Evolutionary conservation across 2,329 filamentous ascomycete genomes (phyloP), one percentile per base, ranked within the genome.

Genomic region (Pseudogymnoascus sp.): DNA sequence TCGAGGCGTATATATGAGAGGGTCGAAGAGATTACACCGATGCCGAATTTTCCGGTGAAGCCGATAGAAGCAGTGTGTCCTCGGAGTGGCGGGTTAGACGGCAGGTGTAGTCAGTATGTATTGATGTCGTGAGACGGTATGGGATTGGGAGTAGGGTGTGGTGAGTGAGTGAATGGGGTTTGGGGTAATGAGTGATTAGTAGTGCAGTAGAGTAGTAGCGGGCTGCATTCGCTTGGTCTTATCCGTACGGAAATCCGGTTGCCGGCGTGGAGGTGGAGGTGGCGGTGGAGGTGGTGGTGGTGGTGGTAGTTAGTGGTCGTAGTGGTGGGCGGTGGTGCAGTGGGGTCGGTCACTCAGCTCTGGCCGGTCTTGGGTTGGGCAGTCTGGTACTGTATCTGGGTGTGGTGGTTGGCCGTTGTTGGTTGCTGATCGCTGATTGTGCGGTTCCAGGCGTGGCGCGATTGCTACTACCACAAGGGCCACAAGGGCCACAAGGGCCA

Each of bases 171-270:
- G 44, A 50, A 50, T 50, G 23, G 42, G 23, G 42, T 21, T 21
- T 2, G 9, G n/a, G 7, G 40, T 31, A 53, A 26, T 53, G 46
- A 53, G 50, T 33, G 50, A 13, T 56, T 56, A 56, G 29, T 56
- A 31, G 26, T 23, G 46, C 26, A 53, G 46, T 15, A 53, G 46
- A 56, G 46, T 19, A 33, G 46, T 56, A 56, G 46, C 46, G 50
- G 50, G n/a, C 50, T 33, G 50, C 29, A 56, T 56, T 56, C 50
- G 50, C 50, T 56, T 33, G 50, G 19, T 56, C 46, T 33, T 56
- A 56, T 56, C 50, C 50, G 50, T 56, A 56, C n/a, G 29, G 50
- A 56, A 56, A 56, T 56, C 50, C 50, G 50, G 50, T 19, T 56
- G 26, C 29, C 46, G 46, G 46, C 26, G n/a, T 26, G 11, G 42